phyloP scores from a whole-genome alignment of 805 yeast genomes.

The Kuraishia piskuri region DNA sequence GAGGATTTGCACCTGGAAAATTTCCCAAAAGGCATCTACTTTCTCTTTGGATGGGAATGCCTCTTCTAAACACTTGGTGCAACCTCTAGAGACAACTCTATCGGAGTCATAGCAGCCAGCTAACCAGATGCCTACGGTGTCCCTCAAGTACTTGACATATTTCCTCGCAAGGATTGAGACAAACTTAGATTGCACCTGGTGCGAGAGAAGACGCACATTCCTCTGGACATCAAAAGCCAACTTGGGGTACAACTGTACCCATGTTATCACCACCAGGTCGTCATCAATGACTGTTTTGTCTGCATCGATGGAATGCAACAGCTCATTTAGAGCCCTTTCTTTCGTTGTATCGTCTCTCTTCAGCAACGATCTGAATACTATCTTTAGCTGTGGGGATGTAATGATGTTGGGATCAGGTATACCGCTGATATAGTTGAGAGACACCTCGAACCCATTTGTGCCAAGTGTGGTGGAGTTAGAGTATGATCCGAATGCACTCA shows the following conservation, averaged over 20 bases:
- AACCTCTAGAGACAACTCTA: constrained; percentile 42
- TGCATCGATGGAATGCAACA: constrained; percentile 25
- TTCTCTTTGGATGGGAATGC: constrained; percentile 53
- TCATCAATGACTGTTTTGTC: constrained; percentile 27
- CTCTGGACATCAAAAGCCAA: constrained; percentile 65
- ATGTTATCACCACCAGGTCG: constrained; percentile 47
- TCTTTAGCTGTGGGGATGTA: constrained; percentile 34
- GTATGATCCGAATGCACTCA: neutral
- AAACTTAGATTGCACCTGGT: constrained; percentile 52
- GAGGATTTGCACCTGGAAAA: constrained; percentile 48
- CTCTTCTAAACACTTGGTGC: constrained; percentile 34
- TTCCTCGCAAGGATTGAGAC: constrained; percentile 43
- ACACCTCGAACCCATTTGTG: constrained; percentile 38
- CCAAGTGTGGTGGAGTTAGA: constrained; percentile 19
- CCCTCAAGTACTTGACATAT: constrained; percentile 58
- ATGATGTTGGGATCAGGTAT: constrained; percentile 59
- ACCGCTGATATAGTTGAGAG: constrained; percentile 71
- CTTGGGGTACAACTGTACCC: constrained; percentile 81
- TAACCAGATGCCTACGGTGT: constrained; percentile 66
- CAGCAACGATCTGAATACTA: constrained; percentile 66
- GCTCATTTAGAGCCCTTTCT: constrained; percentile 65
- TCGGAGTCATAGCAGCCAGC: constrained; percentile 69
- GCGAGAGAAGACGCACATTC: constrained; percentile 51
- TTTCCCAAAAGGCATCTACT: constrained; percentile 48
- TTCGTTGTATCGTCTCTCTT: constrained; percentile 81